A percentile compares a stretch with the other conserved stretches of the same genome.
Conservation (phyloP, 1,284 basidiomycete species). For the Sporisorium graminicola region DNA sequence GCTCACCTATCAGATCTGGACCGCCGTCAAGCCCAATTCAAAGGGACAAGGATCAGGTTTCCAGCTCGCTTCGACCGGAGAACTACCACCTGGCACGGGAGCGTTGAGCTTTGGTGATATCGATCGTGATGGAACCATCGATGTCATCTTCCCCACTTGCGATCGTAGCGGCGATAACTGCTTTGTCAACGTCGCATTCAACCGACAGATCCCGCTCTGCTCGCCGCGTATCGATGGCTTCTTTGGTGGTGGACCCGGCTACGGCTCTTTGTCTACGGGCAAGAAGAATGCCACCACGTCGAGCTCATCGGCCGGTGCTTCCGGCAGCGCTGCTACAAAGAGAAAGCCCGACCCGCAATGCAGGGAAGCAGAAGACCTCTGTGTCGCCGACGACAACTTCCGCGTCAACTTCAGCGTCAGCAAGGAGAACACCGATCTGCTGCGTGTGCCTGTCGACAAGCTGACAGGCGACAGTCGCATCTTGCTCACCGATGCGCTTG, state of each 20-base stretch:
- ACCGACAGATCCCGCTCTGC: conserved; percentile 89
- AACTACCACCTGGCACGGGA: conserved; percentile 82
- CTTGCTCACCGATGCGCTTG: conserved; percentile 76
- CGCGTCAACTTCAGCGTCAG: conserved; percentile 78
- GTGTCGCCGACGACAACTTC: conserved; percentile 84
- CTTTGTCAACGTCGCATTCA: conserved; percentile 90
- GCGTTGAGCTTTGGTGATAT: conserved; percentile 91
- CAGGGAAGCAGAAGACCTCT: conserved; percentile 82
- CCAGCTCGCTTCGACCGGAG: conserved; percentile 77
- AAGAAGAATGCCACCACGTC: conserved; percentile 7
- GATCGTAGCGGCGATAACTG: conserved; percentile 75
- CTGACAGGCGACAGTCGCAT: conserved; percentile 75
- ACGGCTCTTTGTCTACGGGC: conserved; percentile 17
- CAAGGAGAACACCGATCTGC: conserved; percentile 75
- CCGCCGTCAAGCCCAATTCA: conserved; percentile 50
- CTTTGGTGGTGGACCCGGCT: conserved; percentile 48
- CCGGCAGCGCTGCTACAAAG: background rate
- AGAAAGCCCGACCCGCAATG: conserved; percentile 21
- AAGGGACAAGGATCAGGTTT: conserved; percentile 75
- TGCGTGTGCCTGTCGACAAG: conserved; percentile 77
- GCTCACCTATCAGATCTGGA: conserved; percentile 85
- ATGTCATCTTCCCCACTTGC: conserved; percentile 92
- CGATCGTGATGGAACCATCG: conserved; percentile 94
- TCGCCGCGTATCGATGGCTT: conserved; percentile 52
- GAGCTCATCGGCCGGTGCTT: too few relatives aligned